phyloP scores from a whole-genome alignment of 2,329 filamentous ascomycete genomes.

The Xylariaceae sp. region DNA sequence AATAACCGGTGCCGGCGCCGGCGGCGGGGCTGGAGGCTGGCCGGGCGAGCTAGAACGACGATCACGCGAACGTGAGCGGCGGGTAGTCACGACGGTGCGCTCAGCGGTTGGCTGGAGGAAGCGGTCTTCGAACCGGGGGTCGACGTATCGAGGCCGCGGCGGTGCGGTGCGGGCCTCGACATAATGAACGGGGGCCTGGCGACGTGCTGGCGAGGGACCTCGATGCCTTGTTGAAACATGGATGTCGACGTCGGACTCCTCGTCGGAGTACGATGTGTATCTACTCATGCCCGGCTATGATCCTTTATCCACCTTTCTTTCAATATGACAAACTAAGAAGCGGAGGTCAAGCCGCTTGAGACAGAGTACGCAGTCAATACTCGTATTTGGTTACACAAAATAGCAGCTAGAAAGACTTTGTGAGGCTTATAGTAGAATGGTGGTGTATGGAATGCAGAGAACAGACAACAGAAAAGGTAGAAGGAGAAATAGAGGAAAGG shows the following conservation, averaged over 20 bases:
- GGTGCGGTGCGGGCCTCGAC: slow-evolving; percentile 48
- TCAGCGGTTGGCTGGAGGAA: slow-evolving; percentile 53
- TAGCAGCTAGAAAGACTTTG: neutral
- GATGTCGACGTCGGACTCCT: slow-evolving; percentile 63
- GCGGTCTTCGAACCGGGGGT: slow-evolving; percentile 43
- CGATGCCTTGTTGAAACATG: slow-evolving; percentile 48
- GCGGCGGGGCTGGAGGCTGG: slow-evolving; percentile 33
- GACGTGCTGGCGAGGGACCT: slow-evolving; percentile 43
- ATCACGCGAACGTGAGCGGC: slow-evolving; percentile 53
- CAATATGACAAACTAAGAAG: neutral
- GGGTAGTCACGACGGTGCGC: slow-evolving; percentile 52
- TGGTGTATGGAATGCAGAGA: neutral
- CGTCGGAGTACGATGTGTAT: slow-evolving; percentile 50
- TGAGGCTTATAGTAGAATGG: neutral
- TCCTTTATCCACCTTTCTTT: neutral
- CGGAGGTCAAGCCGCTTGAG: neutral
- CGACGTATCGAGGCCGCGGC: slow-evolving; percentile 49
- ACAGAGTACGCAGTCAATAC: neutral
- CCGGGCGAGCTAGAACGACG: slow-evolving; percentile 51
- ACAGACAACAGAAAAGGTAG: neutral
- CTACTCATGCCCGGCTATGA: slow-evolving; percentile 33
- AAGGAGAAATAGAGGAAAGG: neutral
- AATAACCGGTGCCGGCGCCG: slow-evolving; percentile 52
- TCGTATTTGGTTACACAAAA: neutral
- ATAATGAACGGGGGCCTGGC: slow-evolving; percentile 49